Conservation (phyloP, 202 grass and related monocot genomes). For the Zoysia matrella region DNA sequence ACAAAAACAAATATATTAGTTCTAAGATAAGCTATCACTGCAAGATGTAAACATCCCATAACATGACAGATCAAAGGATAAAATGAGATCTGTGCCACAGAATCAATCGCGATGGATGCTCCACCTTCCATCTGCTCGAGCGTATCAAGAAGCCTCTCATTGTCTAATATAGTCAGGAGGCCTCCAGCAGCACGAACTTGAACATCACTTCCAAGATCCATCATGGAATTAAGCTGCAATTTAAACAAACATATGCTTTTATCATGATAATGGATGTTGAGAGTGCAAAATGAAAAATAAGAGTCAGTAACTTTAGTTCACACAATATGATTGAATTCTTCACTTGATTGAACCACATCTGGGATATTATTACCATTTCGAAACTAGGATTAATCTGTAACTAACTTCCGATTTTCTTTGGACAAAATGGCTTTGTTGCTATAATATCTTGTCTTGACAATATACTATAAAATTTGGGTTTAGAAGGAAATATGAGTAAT, state of each 20-base stretch:
- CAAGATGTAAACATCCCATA: constrained; percentile 29
- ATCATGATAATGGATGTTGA: constrained; percentile 28
- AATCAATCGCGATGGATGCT: constrained; percentile 84
- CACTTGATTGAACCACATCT: not conserved
- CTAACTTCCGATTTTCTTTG: not conserved
- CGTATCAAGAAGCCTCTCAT: constrained; percentile 87
- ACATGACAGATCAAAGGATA: constrained; percentile 65
- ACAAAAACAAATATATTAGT: not conserved
- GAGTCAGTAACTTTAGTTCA: not conserved
- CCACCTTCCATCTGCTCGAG: constrained; percentile 86
- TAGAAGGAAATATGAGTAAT: constrained; percentile 5
- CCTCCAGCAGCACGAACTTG: constrained; percentile 97
- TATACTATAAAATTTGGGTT: constrained; percentile 15
- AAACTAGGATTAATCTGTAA: not conserved
- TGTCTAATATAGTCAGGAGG: constrained; percentile 96
- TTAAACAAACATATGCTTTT: constrained; percentile 36
- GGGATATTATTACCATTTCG: not conserved
- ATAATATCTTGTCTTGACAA: not conserved
- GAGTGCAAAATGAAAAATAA: constrained; percentile 1
- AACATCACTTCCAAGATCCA: constrained; percentile 96
- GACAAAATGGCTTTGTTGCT: not conserved
- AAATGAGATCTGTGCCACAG: constrained; percentile 88
- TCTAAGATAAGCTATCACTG: constrained; percentile 16
- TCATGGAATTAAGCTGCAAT: constrained; percentile 98
- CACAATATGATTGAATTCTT: not conserved